Conservation (phyloP, 805 yeast species). For the Yamadazyma ubonensis region DNA sequence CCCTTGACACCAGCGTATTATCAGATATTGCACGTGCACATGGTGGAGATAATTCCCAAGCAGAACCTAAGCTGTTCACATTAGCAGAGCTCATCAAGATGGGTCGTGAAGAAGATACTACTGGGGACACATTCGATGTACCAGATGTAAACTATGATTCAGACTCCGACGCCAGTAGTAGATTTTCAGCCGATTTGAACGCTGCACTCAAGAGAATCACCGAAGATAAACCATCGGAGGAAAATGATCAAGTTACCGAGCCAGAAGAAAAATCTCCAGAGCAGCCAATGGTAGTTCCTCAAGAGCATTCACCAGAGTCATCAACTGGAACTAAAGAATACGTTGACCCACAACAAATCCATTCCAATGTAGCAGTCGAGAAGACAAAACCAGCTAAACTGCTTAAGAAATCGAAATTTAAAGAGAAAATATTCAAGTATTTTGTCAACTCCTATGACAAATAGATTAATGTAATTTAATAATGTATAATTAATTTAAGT, state of each 20-base stretch:
- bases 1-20: too few species aligned
- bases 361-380: constrained; percentile 1
- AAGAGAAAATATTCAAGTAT: constrained; percentile 26
- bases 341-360: neutral
- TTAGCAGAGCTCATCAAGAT: constrained; percentile 14
- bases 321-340: neutral
- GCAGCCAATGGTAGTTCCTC: neutral
- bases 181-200: constrained; percentile 16
- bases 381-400: constrained; percentile 11
- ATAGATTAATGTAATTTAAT: constrained; percentile 4
- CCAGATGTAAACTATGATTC: constrained; percentile 10
- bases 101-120: constrained; percentile 10
- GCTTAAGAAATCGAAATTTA: constrained; percentile 20
- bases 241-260: neutral
- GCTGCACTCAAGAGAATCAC: constrained; percentile 16
- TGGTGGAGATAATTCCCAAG: neutral
- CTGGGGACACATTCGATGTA: constrained; percentile 11
- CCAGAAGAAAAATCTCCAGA: constrained; percentile 1
- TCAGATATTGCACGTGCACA: neutral
- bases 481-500: constrained; percentile 5
- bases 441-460: constrained; percentile 31
- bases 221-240: constrained; percentile 5
- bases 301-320: neutral
- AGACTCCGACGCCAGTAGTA: constrained; percentile 14
- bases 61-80: neutral